A percentile compares a stretch with the other conserved stretches of the same genome.
Evolutionary conservation across 495 filamentous ascomycete genomes (phyloP).

Genomic region (Neurospora sp.): DNA sequence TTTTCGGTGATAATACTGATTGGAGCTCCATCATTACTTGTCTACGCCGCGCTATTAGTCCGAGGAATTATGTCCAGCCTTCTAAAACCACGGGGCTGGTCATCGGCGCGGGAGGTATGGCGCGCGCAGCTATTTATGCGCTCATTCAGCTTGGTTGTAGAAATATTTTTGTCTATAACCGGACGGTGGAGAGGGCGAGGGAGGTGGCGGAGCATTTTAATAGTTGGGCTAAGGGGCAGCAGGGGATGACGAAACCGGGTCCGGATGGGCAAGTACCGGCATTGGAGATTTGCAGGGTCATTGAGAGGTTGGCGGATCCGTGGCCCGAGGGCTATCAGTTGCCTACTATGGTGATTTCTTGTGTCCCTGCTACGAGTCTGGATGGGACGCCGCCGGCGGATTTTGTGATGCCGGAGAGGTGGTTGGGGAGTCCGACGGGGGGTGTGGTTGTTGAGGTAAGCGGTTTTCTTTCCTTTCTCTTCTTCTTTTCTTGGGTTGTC

Average conservation of each 20-base stretch:
- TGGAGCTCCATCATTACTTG: constrained; percentile 65
- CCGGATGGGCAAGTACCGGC: neutral
- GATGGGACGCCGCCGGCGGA: constrained; percentile 55
- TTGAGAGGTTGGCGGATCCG: constrained; percentile 44
- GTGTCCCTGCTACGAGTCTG: constrained; percentile 60
- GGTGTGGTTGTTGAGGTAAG: constrained; percentile 65
- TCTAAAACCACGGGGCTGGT: constrained; percentile 58
- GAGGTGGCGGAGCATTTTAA: constrained; percentile 68
- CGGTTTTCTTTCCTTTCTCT: neutral
- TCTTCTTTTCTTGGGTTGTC: too few species aligned
- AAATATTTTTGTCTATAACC: constrained; percentile 70
- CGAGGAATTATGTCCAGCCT: constrained; percentile 64
- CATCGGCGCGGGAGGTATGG: constrained; percentile 76
- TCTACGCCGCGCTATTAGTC: constrained; percentile 64
- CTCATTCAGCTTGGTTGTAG: constrained; percentile 68
- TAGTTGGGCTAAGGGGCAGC: constrained; percentile 24
- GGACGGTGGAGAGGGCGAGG: constrained; percentile 50
- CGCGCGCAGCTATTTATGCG: constrained; percentile 67
- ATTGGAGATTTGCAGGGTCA: constrained; percentile 46
- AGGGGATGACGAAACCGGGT: constrained; percentile 19
- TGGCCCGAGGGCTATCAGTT: constrained; percentile 57
- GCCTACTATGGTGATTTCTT: constrained; percentile 68
- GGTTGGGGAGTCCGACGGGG: constrained; percentile 67
- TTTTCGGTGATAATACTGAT: constrained; percentile 80
- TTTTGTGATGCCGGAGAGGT: constrained; percentile 64